These are phyloP conservation scores for Ormosia emarginata DNA, from an alignment of 306 rosid genomes.

Conservation along the genomic window DNA sequence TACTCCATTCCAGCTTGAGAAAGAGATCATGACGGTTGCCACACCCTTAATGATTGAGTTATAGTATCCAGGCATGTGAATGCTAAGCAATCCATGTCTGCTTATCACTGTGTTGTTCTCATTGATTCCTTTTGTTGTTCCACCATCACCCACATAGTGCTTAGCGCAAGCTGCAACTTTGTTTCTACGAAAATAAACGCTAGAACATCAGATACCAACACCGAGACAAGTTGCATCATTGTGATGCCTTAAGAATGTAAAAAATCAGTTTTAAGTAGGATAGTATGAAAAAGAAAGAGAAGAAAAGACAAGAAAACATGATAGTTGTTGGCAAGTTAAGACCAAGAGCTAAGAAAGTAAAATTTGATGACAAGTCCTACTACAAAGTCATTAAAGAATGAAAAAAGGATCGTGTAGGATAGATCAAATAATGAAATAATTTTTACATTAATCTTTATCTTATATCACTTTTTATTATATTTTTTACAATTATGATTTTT, in stretches of 20 bases:
- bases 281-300: neutral
- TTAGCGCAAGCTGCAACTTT: conserved; percentile 32
- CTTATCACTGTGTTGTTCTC: conserved; percentile 22
- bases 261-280: neutral
- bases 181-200: neutral
- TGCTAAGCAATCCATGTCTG: conserved; percentile 19
- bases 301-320: neutral
- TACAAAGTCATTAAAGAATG: neutral
- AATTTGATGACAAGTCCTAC: neutral
- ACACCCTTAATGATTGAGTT: conserved; percentile 35
- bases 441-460: too few species aligned
- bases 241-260: neutral
- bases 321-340: neutral
- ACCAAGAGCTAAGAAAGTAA: neutral
- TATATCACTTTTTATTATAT: too few species aligned
- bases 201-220: neutral
- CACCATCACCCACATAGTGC: conserved; percentile 34
- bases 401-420: neutral
- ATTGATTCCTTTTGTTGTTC: conserved; percentile 30
- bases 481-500: too few species aligned
- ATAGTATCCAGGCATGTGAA: conserved; percentile 35
- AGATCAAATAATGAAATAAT: too few species aligned
- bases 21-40: conserved; percentile 36
- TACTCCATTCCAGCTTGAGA: conserved; percentile 34
- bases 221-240: neutral